Conservation (phyloP, 306 rosid genomes). For the Lagenaria siceraria region DNA sequence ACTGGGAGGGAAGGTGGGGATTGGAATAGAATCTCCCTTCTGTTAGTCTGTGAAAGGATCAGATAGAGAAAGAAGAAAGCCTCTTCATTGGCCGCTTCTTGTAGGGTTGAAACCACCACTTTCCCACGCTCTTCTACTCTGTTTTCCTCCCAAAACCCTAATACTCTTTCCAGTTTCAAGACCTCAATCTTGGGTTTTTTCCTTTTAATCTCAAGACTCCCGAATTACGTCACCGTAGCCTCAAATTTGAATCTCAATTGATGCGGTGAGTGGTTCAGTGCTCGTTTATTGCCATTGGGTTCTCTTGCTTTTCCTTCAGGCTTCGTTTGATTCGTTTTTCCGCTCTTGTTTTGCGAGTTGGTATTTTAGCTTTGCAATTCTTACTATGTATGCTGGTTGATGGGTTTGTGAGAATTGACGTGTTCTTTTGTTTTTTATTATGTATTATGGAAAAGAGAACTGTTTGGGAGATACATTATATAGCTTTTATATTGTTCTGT, state of each 20-base stretch:
- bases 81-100: not conserved
- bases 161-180: not conserved
- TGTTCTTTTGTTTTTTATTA: not conserved
- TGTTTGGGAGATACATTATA: not conserved
- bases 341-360: not conserved
- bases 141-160: constrained; percentile 1
- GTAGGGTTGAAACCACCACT: not conserved
- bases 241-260: not conserved
- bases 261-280: not conserved
- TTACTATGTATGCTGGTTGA: not conserved
- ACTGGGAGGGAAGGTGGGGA: not conserved
- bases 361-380: not conserved
- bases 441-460: not conserved
- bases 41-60: not conserved
- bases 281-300: not conserved
- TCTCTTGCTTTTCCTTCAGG: not conserved
- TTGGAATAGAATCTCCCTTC: not conserved
- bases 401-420: not conserved
- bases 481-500: not conserved
- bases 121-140: not conserved
- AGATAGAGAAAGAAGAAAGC: not conserved
- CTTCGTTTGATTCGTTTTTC: not conserved
- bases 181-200: not conserved
- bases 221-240: not conserved
- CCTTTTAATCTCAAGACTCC: not conserved